Evolutionary conservation across 2,329 filamentous ascomycete species (phyloP).

Genomic region (Penicillium sp.): DNA sequence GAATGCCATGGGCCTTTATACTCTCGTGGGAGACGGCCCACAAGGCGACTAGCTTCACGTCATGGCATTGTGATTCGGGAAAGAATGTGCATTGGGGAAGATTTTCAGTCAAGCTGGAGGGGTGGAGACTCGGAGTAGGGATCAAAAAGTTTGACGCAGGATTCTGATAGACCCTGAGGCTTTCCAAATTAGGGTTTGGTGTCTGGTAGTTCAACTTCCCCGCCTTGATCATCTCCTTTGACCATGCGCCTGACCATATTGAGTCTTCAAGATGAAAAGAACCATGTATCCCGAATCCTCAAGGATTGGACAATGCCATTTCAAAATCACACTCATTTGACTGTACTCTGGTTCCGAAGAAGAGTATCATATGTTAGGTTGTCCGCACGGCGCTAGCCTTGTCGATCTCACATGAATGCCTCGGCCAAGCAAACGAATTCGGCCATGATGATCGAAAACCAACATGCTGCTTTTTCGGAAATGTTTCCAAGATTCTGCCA

Average conservation of each 20-base stretch:
- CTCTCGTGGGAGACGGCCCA: constrained; percentile 1
- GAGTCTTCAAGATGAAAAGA: neutral
- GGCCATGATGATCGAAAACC: neutral
- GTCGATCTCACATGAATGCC: constrained; percentile 26
- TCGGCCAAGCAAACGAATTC: constrained; percentile 6
- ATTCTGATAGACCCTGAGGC: neutral
- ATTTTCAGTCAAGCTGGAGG: neutral
- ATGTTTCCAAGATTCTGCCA: neutral
- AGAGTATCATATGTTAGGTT: constrained; percentile 4
- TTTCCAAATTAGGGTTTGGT: constrained; percentile 8
- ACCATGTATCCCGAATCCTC: neutral
- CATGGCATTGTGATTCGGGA: neutral
- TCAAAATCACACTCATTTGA: neutral
- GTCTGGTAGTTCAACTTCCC: neutral
- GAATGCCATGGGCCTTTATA: constrained; percentile 1
- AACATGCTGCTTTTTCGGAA: neutral
- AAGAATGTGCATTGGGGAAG: neutral
- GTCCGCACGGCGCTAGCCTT: constrained; percentile 8
- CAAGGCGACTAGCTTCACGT: constrained; percentile 1
- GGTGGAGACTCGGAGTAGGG: neutral
- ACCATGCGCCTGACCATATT: neutral
- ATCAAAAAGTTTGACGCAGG: neutral
- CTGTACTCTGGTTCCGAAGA: neutral
- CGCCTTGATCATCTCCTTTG: neutral
- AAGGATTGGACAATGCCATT: too few species aligned